Percentiles rank a stretch among this genome's conserved stretches.
phyloP scores from a whole-genome alignment of 2,329 filamentous ascomycete genomes.

The Ambrosiella xylebori region DNA sequence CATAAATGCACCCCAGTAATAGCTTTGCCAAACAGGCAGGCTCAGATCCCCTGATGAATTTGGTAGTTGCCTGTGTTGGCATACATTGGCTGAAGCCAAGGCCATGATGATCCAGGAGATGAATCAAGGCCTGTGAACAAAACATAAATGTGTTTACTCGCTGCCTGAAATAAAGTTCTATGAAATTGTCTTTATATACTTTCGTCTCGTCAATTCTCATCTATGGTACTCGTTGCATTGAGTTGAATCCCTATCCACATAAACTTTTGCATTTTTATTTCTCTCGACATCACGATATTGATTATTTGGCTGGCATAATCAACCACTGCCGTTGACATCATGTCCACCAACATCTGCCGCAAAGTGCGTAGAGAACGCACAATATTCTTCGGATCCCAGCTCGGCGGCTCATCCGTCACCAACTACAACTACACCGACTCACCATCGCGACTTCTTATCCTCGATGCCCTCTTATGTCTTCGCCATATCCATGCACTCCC shows the following conservation, averaged over 20 bases:
- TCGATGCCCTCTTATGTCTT: conserved; percentile 14
- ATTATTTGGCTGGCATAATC: too few relatives aligned
- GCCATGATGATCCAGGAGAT: background rate
- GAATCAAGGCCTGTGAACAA: background rate
- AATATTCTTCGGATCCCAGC: conserved; percentile 40
- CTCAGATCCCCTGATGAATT: background rate
- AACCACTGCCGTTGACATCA: background rate
- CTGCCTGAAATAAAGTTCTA: too few relatives aligned
- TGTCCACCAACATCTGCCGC: background rate
- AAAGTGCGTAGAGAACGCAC: conserved; percentile 18
- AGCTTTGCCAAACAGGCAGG: too few relatives aligned
- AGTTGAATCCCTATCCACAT: background rate
- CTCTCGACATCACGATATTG: background rate
- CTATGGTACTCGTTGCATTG: background rate
- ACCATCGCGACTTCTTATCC: conserved; percentile 29
- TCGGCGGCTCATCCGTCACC: conserved; percentile 38
- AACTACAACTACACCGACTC: conserved; percentile 44
- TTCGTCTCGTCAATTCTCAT: too few relatives aligned
- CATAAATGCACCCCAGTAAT: too few relatives aligned
- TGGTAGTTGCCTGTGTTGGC: background rate
- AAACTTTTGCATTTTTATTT: background rate
- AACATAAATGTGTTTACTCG: background rate
- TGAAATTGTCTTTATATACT: too few relatives aligned
- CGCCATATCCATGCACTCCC: conserved; percentile 42
- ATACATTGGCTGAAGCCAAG: too few relatives aligned